Percentiles rank a stretch among this genome's conserved stretches.
phyloP scores from a whole-genome alignment of 1,284 basidiomycete species.

The Taiwanofungus camphoratus region DNA sequence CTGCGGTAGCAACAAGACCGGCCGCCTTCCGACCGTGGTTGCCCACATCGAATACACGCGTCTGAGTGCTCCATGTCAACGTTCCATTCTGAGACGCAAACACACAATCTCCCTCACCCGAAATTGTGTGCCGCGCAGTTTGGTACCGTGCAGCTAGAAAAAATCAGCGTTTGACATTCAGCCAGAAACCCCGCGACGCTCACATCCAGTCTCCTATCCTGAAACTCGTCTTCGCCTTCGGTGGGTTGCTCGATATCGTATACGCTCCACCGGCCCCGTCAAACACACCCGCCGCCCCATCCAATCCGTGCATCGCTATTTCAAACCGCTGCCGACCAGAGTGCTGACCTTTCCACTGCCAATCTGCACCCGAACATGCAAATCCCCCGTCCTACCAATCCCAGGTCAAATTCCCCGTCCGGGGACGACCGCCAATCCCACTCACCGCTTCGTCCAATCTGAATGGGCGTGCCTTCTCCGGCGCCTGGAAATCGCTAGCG shows the following conservation, averaged over 20 bases:
- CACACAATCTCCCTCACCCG: conserved; percentile 58
- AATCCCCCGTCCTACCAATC: no score
- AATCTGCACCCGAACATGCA: no score
- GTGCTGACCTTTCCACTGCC: no score
- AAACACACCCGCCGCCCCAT: no score
- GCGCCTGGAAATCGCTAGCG: no score
- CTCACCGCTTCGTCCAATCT: no score
- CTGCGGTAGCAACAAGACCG: conserved; percentile 9
- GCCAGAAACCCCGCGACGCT: conserved; percentile 27
- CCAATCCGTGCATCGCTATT: no score
- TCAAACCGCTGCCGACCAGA: no score
- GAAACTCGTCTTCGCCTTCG: conserved; percentile 68
- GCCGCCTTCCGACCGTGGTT: conserved; percentile 40
- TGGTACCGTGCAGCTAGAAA: conserved; percentile 48
- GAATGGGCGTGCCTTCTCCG: no score
- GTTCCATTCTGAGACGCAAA: not conserved
- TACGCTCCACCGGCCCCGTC: conserved; percentile 31
- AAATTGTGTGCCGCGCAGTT: conserved; percentile 70
- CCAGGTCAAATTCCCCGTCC: no score
- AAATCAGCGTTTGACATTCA: conserved; percentile 3
- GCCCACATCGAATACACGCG: conserved; percentile 74
- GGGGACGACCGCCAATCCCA: no score
- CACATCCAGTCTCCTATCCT: conserved; percentile 77
- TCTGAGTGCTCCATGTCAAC: conserved; percentile 40
- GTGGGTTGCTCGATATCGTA: conserved; percentile 66